Conservation (phyloP, 495 filamentous ascomycete species). For the Talaromyces adpressus region DNA sequence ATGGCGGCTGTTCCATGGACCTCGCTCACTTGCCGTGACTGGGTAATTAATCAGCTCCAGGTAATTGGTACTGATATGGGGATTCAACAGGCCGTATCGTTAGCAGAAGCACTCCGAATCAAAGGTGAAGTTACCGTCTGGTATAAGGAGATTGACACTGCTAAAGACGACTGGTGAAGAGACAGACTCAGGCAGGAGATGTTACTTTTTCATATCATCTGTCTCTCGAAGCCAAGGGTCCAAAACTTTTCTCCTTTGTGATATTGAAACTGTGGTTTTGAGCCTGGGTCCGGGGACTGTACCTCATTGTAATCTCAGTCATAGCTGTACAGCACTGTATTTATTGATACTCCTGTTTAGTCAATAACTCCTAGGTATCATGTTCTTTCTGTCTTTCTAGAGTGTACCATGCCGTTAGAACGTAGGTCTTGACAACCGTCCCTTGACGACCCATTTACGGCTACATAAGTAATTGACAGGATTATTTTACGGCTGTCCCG, state of each 20-base stretch:
- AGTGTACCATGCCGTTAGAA: neutral
- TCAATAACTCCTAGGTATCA: too few species aligned
- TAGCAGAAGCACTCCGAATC: neutral
- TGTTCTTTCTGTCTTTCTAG: neutral
- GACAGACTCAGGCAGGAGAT: neutral
- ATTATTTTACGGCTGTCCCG: too few species aligned
- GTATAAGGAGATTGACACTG: neutral
- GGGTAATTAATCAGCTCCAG: neutral
- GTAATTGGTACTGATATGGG: neutral
- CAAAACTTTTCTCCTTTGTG: neutral
- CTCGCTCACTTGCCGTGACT: neutral
- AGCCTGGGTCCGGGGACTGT: neutral
- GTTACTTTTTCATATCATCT: too few species aligned
- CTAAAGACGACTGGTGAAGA: neutral
- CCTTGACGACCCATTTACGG: neutral
- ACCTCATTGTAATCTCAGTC: neutral
- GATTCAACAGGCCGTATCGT: neutral
- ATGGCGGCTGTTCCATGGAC: neutral
- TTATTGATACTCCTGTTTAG: neutral
- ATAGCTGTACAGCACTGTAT: neutral
- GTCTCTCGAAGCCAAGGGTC: too few species aligned
- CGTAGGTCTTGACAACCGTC: neutral
- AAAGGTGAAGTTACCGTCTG: neutral
- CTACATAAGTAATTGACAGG: neutral
- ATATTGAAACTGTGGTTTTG: neutral